Evolutionary conservation across 2,329 filamentous ascomycete genomes (phyloP).

Genomic region (Penicillium sclerotigenum): DNA sequence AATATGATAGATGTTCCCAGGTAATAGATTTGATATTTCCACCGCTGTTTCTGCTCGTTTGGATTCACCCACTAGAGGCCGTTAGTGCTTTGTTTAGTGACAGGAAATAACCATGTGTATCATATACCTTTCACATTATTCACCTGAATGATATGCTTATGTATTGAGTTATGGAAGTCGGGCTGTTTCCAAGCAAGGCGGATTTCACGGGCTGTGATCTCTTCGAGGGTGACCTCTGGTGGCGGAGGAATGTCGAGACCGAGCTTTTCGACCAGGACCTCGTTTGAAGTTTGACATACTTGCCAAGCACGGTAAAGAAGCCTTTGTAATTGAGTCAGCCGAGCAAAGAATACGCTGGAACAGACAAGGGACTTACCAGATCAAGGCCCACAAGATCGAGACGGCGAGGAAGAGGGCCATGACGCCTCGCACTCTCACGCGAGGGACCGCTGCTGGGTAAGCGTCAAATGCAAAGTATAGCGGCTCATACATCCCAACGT

Average conservation of each 20-base stretch:
- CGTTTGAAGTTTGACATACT: conserved; percentile 85
- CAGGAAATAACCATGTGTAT: background rate
- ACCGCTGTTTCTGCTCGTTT: conserved; percentile 80
- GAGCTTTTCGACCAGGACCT: conserved; percentile 83
- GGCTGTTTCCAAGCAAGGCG: conserved; percentile 88
- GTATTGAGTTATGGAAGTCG: conserved; percentile 62
- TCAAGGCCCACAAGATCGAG: conserved; percentile 49
- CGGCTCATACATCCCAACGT: conserved; percentile 47
- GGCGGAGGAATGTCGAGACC: conserved; percentile 90
- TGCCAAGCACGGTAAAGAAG: conserved; percentile 81
- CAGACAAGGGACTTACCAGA: conserved; percentile 40
- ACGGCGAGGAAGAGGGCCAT: conserved; percentile 49
- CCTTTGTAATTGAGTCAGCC: conserved; percentile 49
- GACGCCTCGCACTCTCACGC: conserved; percentile 48
- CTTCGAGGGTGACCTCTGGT: conserved; percentile 84
- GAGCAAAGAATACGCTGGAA: background rate
- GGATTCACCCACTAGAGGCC: conserved; percentile 71
- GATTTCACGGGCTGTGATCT: conserved; percentile 81
- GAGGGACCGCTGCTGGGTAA: conserved; percentile 46
- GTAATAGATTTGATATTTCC: conserved; percentile 80
- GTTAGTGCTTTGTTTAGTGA: conserved; percentile 14
- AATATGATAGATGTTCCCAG: conserved; percentile 87
- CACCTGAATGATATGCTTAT: conserved; percentile 87
- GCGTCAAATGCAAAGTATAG: conserved; percentile 46
- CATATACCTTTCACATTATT: conserved; percentile 82